Evolutionary conservation across 805 yeast genomes (phyloP), one percentile per base, ranked within the genome.

Genomic region (Hanseniaspora vineae): DNA sequence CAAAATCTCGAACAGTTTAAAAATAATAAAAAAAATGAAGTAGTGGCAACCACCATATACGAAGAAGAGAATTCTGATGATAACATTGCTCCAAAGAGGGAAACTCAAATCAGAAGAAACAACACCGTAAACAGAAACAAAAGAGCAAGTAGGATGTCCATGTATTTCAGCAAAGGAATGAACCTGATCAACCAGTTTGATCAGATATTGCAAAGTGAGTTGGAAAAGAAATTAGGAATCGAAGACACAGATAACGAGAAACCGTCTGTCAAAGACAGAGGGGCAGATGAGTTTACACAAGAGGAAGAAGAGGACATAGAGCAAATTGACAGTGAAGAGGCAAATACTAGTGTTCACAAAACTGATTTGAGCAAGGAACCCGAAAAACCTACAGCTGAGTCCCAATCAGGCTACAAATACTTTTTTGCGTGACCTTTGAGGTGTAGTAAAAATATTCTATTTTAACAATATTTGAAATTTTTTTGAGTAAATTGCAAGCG

Each of bases 121-220:
- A 48, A 48, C 29, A 42, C 50, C 2, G 6, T 11, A 13, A 35
- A 43, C 32, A 43, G 17, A 29, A 35, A 11, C 9, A 23, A 23
- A 19, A 19, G 43, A 20, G 40, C 40, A 10, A 40, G 43, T 17
- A 45, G 50, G 33, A 45, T 48, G 48, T 48, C 50, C 6, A 45
- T 48, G 44, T 48, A 48, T 44, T 48, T 48, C 46, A 48, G 43
- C 35, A 48, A 48, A 17, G 45, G 47, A 14, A 46, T 48, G 10
- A 42, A 42, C 43, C 67, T 80, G 46, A 69, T 82, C 44, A 85
- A 79, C 54, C 85, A 79, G 51, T 73, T 82, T 56, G 90, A 82
- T 58, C 77, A 74, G 46, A 67, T 80, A 61, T 65, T 82, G 32
- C 85, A 78, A 56, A 74, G 71, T 49, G 88, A 81, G 58, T 67